Base-by-base conservation (phyloP, 2,329 filamentous ascomycete genomes). In the Venturia carpophila region DNA sequence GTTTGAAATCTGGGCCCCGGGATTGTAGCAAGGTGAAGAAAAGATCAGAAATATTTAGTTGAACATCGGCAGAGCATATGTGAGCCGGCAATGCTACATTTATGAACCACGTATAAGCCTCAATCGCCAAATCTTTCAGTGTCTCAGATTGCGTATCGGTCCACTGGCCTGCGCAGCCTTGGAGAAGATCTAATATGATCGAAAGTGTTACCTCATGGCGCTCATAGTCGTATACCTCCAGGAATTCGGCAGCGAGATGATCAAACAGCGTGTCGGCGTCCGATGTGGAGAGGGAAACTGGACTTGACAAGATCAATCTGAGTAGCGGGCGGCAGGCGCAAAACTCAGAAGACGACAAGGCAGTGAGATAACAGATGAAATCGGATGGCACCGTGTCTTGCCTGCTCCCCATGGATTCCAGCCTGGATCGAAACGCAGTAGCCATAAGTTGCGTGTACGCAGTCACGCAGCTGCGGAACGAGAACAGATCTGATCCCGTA, bases 51-150 rank as follows among this genome's bases (percentile, higher is more conserved):
- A 97, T 79, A 0, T 82, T 79, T 63, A 86, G 84, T 68, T 92
- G 87, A 1, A 88, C 84, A 65, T 79, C 82, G 1, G 86, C 78
- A 0, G 93, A 95, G 60, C 91, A 82, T 45, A 89, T 82, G 56
- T 87, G 86, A 56, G 84, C 87, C 6, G 83, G 81, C 34, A 96
- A 76, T 39, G 87, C 84, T 21, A 81, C 81, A 64, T 84, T 84
- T 60, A 92, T 82, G 68, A 94, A 88, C 78, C 91, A 91, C 56
- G 83, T 78, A 74, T 97, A 97, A 24, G 97, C 78, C 67, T 95
- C 88, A 24, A 86, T 83, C 3, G 88, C 90, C 49, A 83, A 80
- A 3, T 84, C 82, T n/a, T 82, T 82, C 2, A 96, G 78, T 0
- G 85, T 79, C 42, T 83, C 81, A 27, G 80, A 78, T 49, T 83